These are phyloP conservation scores for Umbelopsis sp. DNA, from an alignment of 371 early-diverging fungal species.

Conservation along the genomic window DNA sequence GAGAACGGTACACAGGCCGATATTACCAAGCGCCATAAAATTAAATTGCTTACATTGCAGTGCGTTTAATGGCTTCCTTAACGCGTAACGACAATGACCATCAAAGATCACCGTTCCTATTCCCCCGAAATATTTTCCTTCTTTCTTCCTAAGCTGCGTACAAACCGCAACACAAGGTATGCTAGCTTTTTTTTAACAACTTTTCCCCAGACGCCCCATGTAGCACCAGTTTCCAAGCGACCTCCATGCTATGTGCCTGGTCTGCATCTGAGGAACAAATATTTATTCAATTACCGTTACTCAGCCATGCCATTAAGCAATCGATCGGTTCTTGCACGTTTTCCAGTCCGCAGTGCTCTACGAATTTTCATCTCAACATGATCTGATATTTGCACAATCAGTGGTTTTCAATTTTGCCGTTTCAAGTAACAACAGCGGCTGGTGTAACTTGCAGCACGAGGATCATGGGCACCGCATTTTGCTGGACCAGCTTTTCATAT, in stretches of 20 bases:
- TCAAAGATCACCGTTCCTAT: neutral
- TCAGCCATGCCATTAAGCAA: too few relatives aligned
- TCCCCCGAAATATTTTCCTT: constrained; percentile 6
- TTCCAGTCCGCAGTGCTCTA: too few relatives aligned
- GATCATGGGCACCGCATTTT: neutral
- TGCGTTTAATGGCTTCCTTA: too few relatives aligned
- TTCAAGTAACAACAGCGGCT: neutral
- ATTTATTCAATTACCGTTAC: neutral
- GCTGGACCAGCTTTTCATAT: neutral
- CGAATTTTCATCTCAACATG: too few relatives aligned
- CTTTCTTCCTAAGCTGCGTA: neutral
- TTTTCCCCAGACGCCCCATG: neutral
- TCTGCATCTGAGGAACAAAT: neutral
- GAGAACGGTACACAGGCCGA: constrained; percentile 10
- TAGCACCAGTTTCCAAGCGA: neutral
- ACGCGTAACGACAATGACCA: neutral
- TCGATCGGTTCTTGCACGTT: too few relatives aligned
- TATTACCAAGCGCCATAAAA: neutral
- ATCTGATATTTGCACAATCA: too few relatives aligned
- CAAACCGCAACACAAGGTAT: too few relatives aligned
- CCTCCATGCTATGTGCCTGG: neutral
- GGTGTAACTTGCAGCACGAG: neutral
- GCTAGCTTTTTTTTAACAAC: neutral
- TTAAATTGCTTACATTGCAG: neutral
- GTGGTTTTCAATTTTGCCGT: neutral